Evolutionary conservation across 805 yeast species (phyloP).

Genomic region (Yarrowia osloensis): DNA sequence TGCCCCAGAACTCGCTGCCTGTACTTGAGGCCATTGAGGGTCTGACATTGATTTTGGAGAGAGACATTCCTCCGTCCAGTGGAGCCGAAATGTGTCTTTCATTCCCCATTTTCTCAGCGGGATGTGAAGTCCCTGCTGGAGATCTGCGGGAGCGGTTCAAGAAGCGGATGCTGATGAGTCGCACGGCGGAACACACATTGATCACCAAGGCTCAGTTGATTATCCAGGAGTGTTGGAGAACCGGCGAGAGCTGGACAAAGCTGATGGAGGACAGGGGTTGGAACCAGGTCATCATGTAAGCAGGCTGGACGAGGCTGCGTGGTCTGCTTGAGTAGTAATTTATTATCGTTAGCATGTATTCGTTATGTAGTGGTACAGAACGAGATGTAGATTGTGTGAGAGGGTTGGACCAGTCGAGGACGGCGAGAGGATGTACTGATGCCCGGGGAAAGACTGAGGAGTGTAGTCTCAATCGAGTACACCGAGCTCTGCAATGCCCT

Average conservation of each 20-base stretch:
- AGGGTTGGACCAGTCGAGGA: too few species aligned
- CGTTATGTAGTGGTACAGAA: not conserved
- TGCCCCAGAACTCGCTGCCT: conserved; percentile 50
- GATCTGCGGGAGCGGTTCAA: conserved; percentile 45
- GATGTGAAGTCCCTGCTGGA: conserved; percentile 54
- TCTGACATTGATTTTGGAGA: conserved; percentile 45
- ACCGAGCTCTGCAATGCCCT: not conserved
- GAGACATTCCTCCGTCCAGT: conserved; percentile 49
- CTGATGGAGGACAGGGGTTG: conserved; percentile 27
- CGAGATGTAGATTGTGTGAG: too few species aligned
- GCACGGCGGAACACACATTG: conserved; percentile 15
- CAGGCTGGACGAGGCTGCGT: too few species aligned
- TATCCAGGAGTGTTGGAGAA: conserved; percentile 28
- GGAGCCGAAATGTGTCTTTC: conserved; percentile 59
- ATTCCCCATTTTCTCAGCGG: conserved; percentile 59
- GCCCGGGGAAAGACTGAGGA: too few species aligned
- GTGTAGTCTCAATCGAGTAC: too few species aligned
- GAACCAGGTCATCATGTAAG: conserved; percentile 24
- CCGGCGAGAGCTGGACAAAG: conserved; percentile 25
- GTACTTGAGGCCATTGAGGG: conserved; percentile 53
- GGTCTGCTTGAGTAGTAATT: not conserved
- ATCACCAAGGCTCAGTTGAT: conserved; percentile 19
- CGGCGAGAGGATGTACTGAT: too few species aligned
- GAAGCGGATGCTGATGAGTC: conserved; percentile 38
- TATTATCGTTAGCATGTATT: conserved; percentile 21